These are phyloP conservation scores for Citrus glauca DNA, from an alignment of 345 rosid species.

Conservation along the genomic window DNA sequence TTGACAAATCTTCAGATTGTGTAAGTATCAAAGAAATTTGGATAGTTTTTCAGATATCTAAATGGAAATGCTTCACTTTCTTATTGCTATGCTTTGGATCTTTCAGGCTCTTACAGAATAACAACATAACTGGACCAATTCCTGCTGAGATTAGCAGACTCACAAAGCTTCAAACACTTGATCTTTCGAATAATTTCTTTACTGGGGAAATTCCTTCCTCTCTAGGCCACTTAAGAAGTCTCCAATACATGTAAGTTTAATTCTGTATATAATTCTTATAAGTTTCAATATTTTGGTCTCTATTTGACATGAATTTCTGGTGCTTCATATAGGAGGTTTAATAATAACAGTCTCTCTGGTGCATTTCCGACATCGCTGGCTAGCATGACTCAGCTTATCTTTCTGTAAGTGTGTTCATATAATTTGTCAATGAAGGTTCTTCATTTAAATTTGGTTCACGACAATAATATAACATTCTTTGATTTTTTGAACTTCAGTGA, in stretches of 20 bases:
- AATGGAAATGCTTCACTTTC: background rate
- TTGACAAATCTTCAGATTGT: constrained; percentile 81
- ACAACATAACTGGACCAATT: constrained; percentile 85
- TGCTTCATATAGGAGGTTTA: constrained; percentile 67
- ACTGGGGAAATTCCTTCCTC: constrained; percentile 64
- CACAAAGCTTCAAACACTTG: constrained; percentile 74
- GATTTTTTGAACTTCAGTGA: constrained; percentile 47
- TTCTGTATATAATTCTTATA: background rate
- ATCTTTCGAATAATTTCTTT: constrained; percentile 81
- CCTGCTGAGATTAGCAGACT: constrained; percentile 79
- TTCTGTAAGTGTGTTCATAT: constrained; percentile 56
- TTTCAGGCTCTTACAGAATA: constrained; percentile 75
- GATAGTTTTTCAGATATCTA: background rate
- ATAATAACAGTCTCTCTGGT: constrained; percentile 85
- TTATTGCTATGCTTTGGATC: background rate
- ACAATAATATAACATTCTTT: background rate
- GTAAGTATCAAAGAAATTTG: constrained; percentile 36
- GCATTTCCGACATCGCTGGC: constrained; percentile 60
- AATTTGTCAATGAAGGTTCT: background rate
- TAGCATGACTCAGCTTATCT: constrained; percentile 83
- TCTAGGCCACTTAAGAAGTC: constrained; percentile 54
- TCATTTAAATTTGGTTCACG: background rate
- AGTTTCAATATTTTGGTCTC: background rate
- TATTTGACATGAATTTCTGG: constrained; percentile 2
- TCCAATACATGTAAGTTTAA: constrained; percentile 77